Conservation (phyloP, 2,329 filamentous ascomycete genomes). For the Metarhizium album region DNA sequence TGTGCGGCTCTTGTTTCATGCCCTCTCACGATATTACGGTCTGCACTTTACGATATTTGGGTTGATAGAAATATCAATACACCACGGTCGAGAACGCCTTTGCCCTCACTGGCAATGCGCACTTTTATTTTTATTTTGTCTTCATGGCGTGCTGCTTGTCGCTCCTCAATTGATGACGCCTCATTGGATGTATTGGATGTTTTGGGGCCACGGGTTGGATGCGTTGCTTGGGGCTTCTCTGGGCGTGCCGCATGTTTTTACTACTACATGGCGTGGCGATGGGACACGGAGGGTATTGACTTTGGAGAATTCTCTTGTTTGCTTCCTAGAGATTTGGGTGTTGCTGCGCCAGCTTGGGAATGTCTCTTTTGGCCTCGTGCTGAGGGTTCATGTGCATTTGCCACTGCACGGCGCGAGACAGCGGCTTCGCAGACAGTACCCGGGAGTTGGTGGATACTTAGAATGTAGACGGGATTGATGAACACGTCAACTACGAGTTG, state of each 20-base stretch:
- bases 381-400: background rate
- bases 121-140: background rate
- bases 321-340: background rate
- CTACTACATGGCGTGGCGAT: background rate
- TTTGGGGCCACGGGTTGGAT: background rate
- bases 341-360: background rate
- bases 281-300: background rate
- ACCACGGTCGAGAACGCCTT: background rate
- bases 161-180: background rate
- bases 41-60: conserved; percentile 9
- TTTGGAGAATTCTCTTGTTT: background rate
- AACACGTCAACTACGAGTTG: conserved; percentile 1
- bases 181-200: background rate
- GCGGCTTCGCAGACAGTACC: background rate
- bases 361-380: background rate
- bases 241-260: background rate
- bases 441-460: conserved; percentile 11
- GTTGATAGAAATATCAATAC: conserved; percentile 6
- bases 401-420: background rate
- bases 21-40: conserved; percentile 13
- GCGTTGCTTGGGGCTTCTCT: background rate
- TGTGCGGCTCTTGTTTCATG: conserved; percentile 11
- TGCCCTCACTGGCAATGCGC: background rate
- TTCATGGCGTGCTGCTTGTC: background rate
- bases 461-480: conserved; percentile 11